Base-by-base conservation (phyloP, 495 filamentous ascomycete genomes). In the Aspergillus olivimuriae region DNA sequence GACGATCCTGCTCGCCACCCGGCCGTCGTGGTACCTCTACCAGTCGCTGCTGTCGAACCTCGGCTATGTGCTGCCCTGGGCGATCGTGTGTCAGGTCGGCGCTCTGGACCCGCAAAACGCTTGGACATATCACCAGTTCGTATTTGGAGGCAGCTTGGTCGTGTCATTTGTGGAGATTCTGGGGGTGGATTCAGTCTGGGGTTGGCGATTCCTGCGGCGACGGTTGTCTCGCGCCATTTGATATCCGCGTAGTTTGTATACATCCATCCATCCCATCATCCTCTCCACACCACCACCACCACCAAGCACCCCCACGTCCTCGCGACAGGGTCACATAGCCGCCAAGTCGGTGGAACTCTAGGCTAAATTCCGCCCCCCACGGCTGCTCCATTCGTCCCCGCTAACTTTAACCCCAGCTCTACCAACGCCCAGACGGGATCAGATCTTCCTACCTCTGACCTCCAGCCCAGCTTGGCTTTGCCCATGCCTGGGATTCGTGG, bases 81-180 rank as follows among this genome's bases (percentile, higher is more conserved):
- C 83, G 0, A 78, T 85, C 34, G 79, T 73, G 2, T 73, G 78
- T 12, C 73, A 71, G 12, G 58, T 58, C 7, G 51, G 61, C 20
- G 48, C 62, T 24, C 48, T 84, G 31, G 63, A 73, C 12, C 57
- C 56, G 16, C 58, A 57, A 0, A 70, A 76, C 41, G 80, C 82
- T 2, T 87, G 84, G 84, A 83, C 68, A 0, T 86, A 76, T 50
- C 72, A 87, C 56, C 63, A 67, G 0, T 52, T 86, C 4, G 72
- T 85, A 2, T 87, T 87, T 68, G 83, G 84, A 0, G 83, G 82
- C 0, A 77, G 73, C 43, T 60, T 85, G 34, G 80, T 87, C n/a
- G n/a, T n/a, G n/a, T n/a, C n/a, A n/a, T n/a, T n/a, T n/a, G n/a
- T n/a, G n/a, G n/a, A n/a, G n/a, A n/a, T n/a, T n/a, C n/a, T n/a